phyloP scores from a whole-genome alignment of 1,284 basidiomycete species.

The Coniferiporia sulphurascens region DNA sequence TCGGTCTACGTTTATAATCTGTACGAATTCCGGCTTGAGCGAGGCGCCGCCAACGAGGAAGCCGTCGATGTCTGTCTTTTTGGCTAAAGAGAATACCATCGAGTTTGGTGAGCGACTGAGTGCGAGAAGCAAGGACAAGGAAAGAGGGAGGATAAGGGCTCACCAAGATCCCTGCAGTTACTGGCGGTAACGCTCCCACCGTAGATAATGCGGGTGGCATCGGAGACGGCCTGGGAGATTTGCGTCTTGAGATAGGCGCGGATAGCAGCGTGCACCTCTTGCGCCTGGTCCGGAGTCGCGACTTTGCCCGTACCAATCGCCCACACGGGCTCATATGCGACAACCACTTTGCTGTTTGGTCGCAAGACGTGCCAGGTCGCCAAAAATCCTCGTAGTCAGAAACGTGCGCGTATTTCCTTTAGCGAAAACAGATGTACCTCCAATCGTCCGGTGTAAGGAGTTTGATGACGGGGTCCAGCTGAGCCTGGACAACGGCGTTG shows the following conservation, averaged over 20 bases:
- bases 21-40: conserved; percentile 93
- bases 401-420: background rate
- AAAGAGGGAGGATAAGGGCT: conserved; percentile 26
- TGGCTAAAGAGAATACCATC: conserved; percentile 39
- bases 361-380: too few species aligned
- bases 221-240: conserved; percentile 71
- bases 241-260: conserved; percentile 70
- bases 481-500: conserved; percentile 73
- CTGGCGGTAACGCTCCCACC: conserved; percentile 89
- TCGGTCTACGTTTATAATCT: conserved; percentile 74
- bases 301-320: conserved; percentile 98
- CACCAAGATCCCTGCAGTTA: conserved; percentile 86
- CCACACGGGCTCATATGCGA: conserved; percentile 98
- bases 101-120: background rate
- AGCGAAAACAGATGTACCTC: conserved; percentile 50
- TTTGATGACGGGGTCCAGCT: conserved; percentile 77
- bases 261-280: conserved; percentile 86
- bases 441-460: conserved; percentile 59
- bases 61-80: conserved; percentile 88
- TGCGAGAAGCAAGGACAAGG: background rate
- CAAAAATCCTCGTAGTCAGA: background rate
- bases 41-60: conserved; percentile 98
- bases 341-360: conserved; percentile 71
- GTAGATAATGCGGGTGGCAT: conserved; percentile 85
- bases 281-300: conserved; percentile 87